Evolutionary conservation across 1,139 yeast species (phyloP).

Genomic region (Debaryomycetaceae sp.): DNA sequence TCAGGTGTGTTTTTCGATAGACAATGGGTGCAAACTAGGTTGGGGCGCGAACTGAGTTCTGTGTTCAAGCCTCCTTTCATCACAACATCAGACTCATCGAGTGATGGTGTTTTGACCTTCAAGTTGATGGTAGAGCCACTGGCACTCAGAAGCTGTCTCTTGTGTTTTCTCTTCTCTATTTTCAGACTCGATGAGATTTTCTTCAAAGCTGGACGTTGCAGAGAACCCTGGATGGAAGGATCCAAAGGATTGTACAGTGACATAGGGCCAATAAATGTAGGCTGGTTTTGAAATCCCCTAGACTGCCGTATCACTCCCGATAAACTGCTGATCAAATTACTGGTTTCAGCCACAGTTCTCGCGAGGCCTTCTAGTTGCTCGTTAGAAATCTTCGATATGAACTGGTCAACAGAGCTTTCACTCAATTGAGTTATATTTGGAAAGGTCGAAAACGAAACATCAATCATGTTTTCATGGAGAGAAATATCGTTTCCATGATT

Average conservation of each 20-base stretch:
- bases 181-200: constrained; percentile 1
- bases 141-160: constrained; percentile 1
- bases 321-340: not conserved
- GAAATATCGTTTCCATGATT: not conserved
- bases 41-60: constrained; percentile 15
- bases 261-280: not conserved
- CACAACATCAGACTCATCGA: constrained; percentile 1
- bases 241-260: not conserved
- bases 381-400: not conserved
- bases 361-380: not conserved
- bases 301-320: not conserved
- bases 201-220: not conserved
- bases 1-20: constrained; percentile 38
- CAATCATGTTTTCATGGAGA: not conserved
- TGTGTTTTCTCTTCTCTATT: constrained; percentile 4
- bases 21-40: constrained; percentile 25
- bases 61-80: constrained; percentile 16
- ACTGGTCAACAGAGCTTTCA: not conserved
- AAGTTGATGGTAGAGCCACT: constrained; percentile 13
- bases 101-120: constrained; percentile 7
- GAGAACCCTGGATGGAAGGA: not conserved
- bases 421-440: not conserved
- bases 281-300: not conserved
- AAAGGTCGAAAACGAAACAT: not conserved
- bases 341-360: not conserved